These are phyloP conservation scores for Tolypocladium guangdongense DNA, from an alignment of 2,329 filamentous ascomycete genomes.

Conservation along the genomic window DNA sequence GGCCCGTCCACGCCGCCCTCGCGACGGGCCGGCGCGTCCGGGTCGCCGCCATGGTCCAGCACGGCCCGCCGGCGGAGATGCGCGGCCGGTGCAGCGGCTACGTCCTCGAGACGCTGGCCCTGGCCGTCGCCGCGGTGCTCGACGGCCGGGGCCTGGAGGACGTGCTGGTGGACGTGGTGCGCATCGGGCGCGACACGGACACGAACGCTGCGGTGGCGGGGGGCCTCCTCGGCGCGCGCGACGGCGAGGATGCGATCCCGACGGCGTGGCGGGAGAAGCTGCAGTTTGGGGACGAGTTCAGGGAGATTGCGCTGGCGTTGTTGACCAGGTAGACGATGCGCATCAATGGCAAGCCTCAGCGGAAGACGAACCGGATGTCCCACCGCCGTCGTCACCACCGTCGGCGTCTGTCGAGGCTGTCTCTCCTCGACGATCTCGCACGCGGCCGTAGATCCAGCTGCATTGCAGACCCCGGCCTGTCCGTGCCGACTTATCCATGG, in stretches of 20 bases:
- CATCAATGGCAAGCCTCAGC: neutral
- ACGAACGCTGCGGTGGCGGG: constrained; percentile 36
- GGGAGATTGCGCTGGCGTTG: constrained; percentile 1
- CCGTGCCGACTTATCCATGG: constrained; percentile 4
- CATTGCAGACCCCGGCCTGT: neutral
- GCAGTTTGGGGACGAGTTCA: constrained; percentile 29
- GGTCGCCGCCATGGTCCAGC: constrained; percentile 16
- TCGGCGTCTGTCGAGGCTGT: neutral
- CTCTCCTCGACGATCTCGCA: too few species aligned
- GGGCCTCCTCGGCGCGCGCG: constrained; percentile 32
- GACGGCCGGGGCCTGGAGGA: constrained; percentile 29
- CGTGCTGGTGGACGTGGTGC: constrained; percentile 33
- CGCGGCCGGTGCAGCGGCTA: constrained; percentile 23
- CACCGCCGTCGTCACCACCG: neutral
- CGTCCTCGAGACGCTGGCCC: constrained; percentile 29
- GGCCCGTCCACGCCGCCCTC: constrained; percentile 14
- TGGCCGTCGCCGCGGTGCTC: constrained; percentile 30
- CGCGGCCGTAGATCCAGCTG: too few species aligned
- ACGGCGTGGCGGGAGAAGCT: constrained; percentile 25
- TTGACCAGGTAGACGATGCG: neutral
- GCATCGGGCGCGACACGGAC: constrained; percentile 33
- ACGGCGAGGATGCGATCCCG: constrained; percentile 31
- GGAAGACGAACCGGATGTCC: too few species aligned
- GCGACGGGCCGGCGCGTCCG: constrained; percentile 14
- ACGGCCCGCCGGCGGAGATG: constrained; percentile 17